These are phyloP conservation scores for Pharnaceum exiguum DNA, from an alignment of 148 eudicot genomes.

Conservation along the genomic window DNA sequence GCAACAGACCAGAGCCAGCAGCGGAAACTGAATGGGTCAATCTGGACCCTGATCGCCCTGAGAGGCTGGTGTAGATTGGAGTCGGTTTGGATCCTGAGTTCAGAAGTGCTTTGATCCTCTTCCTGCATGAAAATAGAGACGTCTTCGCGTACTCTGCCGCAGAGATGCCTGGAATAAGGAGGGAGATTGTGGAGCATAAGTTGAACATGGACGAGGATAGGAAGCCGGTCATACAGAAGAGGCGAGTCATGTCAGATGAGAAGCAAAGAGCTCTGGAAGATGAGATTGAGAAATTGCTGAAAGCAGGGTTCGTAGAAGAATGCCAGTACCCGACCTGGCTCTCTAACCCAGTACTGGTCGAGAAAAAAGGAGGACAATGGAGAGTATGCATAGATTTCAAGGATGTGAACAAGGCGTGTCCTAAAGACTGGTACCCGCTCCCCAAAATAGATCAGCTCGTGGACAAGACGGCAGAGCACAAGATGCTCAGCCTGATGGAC, in stretches of 20 bases:
- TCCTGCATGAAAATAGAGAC: not conserved
- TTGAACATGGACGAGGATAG: not conserved
- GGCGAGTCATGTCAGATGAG: not conserved
- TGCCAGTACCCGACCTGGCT: not conserved
- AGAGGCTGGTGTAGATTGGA: not conserved
- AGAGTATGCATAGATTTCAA: not conserved
- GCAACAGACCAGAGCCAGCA: too few species aligned
- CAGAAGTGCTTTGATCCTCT: not conserved
- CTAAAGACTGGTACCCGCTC: not conserved
- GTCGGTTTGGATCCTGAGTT: not conserved
- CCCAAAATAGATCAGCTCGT: not conserved
- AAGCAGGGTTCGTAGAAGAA: not conserved
- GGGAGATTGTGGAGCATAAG: not conserved
- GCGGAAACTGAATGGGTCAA: too few species aligned
- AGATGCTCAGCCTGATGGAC: not conserved
- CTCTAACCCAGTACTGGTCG: not conserved
- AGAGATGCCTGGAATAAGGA: not conserved
- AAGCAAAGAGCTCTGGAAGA: not conserved
- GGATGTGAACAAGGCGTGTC: not conserved
- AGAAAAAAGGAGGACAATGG: not conserved
- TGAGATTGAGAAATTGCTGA: not conserved
- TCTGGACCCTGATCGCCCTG: not conserved
- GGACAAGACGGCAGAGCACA: not conserved
- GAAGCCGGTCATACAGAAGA: not conserved
- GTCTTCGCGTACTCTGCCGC: not conserved